phyloP scores from a whole-genome alignment of 371 early-diverging fungal species.

The Choanephora cucurbitarum region DNA sequence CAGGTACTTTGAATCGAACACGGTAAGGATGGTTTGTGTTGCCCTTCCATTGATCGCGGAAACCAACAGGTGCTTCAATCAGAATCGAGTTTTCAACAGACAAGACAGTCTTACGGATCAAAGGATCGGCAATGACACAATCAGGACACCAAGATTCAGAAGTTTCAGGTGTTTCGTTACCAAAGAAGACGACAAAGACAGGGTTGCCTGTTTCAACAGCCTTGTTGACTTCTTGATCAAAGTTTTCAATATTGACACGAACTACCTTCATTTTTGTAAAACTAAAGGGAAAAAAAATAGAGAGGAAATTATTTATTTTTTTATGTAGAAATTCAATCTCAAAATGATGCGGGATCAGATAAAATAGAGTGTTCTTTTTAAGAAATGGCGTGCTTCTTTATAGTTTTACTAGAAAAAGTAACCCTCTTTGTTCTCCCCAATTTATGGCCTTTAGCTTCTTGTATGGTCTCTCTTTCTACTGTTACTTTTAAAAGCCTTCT shows the following conservation, averaged over 20 bases:
- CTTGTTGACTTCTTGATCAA: conserved; percentile 37
- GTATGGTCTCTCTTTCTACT: too few species aligned
- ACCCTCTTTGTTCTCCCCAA: too few species aligned
- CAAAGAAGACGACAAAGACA: conserved; percentile 51
- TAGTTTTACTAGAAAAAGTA: too few species aligned
- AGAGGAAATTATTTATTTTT: background rate
- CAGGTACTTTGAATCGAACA: conserved; percentile 43
- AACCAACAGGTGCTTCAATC: conserved; percentile 57
- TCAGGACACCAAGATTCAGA: conserved; percentile 67
- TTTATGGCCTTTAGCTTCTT: too few species aligned
- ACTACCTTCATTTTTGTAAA: conserved; percentile 22
- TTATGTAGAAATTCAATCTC: too few species aligned
- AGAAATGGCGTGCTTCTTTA: too few species aligned
- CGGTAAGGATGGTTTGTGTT: conserved; percentile 52
- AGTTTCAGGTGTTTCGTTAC: conserved; percentile 43
- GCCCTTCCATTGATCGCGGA: conserved; percentile 58
- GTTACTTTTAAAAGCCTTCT: too few species aligned
- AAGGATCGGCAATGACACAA: conserved; percentile 58
- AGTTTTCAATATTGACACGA: conserved; percentile 30
- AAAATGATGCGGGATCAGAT: too few species aligned
- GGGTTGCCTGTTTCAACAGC: conserved; percentile 30
- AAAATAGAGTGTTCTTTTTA: too few species aligned
- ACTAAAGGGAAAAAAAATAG: background rate
- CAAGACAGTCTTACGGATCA: conserved; percentile 46
- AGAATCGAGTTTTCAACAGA: conserved; percentile 43